A percentile compares a stretch with the other conserved stretches of the same genome.
These are phyloP conservation scores for Solanum chmielewskii DNA, from an alignment of 257 asterid species.

Conservation along the genomic window DNA sequence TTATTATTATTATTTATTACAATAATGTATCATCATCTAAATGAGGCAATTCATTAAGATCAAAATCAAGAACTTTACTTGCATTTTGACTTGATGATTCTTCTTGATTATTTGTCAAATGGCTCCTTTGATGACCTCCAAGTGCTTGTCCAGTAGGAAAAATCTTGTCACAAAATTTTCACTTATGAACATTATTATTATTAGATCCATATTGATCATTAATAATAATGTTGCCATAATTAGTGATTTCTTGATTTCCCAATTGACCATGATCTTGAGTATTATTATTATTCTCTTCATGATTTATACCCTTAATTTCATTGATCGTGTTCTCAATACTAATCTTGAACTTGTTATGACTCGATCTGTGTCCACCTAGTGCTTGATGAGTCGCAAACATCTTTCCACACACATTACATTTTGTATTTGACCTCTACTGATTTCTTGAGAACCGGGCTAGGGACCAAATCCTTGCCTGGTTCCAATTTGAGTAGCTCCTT, in stretches of 20 bases:
- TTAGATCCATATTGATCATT: too few species aligned
- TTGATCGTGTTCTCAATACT: too few species aligned
- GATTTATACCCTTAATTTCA: too few species aligned
- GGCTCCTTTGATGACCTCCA: neutral
- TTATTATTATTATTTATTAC: neutral
- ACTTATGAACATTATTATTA: too few species aligned
- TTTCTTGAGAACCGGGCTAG: neutral
- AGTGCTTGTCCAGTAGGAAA: too few species aligned
- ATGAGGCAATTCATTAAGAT: slow-evolving; percentile 17
- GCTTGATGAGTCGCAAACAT: slow-evolving; percentile 26
- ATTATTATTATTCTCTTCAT: too few species aligned
- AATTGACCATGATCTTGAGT: too few species aligned
- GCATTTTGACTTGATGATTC: neutral
- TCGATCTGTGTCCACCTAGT: too few species aligned
- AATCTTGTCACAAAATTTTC: too few species aligned
- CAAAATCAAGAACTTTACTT: slow-evolving; percentile 2
- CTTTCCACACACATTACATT: slow-evolving; percentile 18
- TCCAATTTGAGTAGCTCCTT: neutral
- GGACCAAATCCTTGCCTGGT: neutral
- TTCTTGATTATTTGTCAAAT: neutral
- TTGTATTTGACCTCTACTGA: neutral
- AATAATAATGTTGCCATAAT: too few species aligned
- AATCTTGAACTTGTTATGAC: too few species aligned
- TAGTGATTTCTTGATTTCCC: too few species aligned
- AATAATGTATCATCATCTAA: neutral